Percentiles rank a stretch among this genome's conserved stretches.
phyloP scores from a whole-genome alignment of 345 rosid species.

The Eucalyptus regnans region DNA sequence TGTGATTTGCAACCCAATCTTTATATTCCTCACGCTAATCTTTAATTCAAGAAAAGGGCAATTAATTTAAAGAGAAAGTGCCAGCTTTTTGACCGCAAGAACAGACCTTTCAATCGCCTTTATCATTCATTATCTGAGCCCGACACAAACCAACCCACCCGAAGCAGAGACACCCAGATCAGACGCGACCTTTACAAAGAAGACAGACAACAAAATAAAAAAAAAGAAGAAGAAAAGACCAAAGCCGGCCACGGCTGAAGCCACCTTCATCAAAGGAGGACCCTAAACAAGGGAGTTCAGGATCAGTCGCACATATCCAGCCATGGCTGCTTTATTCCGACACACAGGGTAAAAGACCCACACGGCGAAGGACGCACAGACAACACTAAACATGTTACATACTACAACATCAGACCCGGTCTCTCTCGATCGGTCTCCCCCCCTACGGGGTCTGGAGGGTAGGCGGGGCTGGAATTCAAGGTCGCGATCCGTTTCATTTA shows the following conservation, averaged over 20 bases:
- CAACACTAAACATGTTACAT: background rate
- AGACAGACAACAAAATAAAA: background rate
- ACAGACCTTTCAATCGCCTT: background rate
- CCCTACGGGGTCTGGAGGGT: background rate
- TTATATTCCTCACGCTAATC: background rate
- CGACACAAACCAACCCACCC: background rate
- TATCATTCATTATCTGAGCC: background rate
- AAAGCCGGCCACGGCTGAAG: background rate
- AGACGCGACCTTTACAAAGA: background rate
- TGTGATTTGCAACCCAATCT: background rate
- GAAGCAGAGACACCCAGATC: background rate
- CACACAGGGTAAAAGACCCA: background rate
- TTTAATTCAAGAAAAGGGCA: background rate
- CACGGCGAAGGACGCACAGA: background rate
- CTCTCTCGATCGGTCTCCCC: background rate
- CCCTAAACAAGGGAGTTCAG: background rate
- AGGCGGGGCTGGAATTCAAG: background rate
- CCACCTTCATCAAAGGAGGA: background rate
- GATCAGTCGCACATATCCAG: background rate
- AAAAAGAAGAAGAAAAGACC: background rate
- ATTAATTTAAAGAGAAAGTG: background rate
- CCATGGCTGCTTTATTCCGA: background rate
- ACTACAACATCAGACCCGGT: background rate
- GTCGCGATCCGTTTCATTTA: slow-evolving; percentile 26
- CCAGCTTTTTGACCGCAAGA: background rate